phyloP scores from a whole-genome alignment of 441 rosid species.

The Erodium moschatum region DNA sequence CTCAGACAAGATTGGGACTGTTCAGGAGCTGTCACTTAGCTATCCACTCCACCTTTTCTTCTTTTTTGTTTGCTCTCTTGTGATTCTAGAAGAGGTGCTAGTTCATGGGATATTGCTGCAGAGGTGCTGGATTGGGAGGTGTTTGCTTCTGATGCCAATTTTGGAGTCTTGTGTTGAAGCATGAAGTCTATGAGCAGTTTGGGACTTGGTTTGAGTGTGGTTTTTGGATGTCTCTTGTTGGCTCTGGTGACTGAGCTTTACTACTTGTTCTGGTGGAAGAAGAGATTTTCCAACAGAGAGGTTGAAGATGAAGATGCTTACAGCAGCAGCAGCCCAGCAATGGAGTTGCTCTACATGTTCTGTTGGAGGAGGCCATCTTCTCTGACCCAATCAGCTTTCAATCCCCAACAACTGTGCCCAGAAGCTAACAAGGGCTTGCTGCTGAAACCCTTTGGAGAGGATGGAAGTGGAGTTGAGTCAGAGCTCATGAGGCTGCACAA shows the following conservation, averaged over 20 bases:
- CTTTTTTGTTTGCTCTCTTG: constrained; percentile 12
- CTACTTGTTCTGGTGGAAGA: constrained; percentile 86
- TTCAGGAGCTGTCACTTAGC: constrained; percentile 17
- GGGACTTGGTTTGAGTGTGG: constrained; percentile 78
- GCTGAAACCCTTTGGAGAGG: constrained; percentile 32
- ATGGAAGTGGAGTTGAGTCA: constrained; percentile 28
- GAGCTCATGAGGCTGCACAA: constrained; percentile 44
- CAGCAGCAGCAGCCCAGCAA: constrained; percentile 42
- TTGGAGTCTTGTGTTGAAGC: constrained; percentile 19
- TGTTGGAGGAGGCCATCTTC: constrained; percentile 58
- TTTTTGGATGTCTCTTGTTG: constrained; percentile 65
- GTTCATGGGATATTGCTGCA: constrained; percentile 10
- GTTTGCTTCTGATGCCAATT: constrained; percentile 22
- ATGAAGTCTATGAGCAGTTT: constrained; percentile 86
- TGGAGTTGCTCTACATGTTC: constrained; percentile 62
- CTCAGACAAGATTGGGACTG: constrained; percentile 27
- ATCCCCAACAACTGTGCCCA: constrained; percentile 31
- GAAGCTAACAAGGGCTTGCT: constrained; percentile 35
- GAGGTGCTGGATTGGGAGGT: no score
- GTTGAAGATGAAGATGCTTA: constrained; percentile 33
- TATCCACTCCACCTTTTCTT: neutral
- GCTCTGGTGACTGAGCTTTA: constrained; percentile 77
- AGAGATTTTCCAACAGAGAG: constrained; percentile 38
- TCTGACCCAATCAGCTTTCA: constrained; percentile 28
- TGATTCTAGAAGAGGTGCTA: neutral